Evolutionary conservation across 1,284 basidiomycete species (phyloP).

Genomic region (Blastosporella zonata): DNA sequence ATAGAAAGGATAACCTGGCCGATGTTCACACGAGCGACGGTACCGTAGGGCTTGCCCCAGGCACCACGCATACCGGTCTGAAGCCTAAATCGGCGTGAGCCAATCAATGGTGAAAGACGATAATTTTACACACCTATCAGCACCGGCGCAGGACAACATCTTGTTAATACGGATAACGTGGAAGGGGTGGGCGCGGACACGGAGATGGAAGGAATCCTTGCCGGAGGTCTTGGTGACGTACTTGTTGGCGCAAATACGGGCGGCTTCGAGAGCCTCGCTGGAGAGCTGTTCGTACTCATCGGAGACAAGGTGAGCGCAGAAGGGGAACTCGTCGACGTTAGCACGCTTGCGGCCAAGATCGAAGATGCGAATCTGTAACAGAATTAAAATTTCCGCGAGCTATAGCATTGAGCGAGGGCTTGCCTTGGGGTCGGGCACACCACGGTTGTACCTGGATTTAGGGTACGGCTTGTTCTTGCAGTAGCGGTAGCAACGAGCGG

Average conservation of each 20-base stretch:
- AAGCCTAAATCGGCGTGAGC: constrained; percentile 48
- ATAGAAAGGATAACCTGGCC: constrained; percentile 97
- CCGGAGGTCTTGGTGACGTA: constrained; percentile 98
- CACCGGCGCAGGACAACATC: constrained; percentile 99
- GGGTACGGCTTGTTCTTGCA: constrained; percentile 98
- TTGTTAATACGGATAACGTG: constrained; percentile 99
- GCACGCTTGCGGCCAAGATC: constrained; percentile 96
- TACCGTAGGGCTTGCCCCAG: constrained; percentile 99
- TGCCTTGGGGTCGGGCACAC: constrained; percentile 93
- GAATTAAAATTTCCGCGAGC: constrained; percentile 8
- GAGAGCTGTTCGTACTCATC: constrained; percentile 99
- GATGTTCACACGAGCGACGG: constrained; percentile 93
- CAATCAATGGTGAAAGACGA: not conserved
- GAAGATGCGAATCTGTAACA: constrained; percentile 80
- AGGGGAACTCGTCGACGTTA: constrained; percentile 96
- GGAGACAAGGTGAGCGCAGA: constrained; percentile 94
- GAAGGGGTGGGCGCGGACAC: constrained; percentile 98
- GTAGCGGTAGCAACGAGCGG: constrained; percentile 95
- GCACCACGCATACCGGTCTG: constrained; percentile 99
- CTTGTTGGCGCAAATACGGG: constrained; percentile 99
- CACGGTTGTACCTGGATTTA: constrained; percentile 96
- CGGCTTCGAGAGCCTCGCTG: constrained; percentile 95
- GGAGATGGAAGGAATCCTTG: constrained; percentile 98
- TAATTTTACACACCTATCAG: constrained; percentile 71
- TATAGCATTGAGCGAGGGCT: constrained; percentile 56